Conservation (phyloP, 225 moss, liverwort and hornwort species). For the Antitrichia curtipendula region DNA sequence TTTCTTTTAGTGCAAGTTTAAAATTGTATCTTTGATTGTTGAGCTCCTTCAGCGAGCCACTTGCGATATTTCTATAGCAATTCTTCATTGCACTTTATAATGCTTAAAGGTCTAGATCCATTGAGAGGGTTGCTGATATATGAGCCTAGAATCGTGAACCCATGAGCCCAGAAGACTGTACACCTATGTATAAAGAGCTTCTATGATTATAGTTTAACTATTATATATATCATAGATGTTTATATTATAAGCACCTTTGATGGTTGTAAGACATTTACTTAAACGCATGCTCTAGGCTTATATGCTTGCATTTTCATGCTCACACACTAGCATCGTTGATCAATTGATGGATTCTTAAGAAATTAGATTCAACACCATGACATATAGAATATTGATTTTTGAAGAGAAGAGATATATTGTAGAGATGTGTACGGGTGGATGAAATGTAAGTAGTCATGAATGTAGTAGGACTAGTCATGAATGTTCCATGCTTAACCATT, state of each 20-base stretch:
- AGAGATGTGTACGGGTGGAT: fast-evolving
- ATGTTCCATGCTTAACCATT: neutral
- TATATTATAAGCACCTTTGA: no score
- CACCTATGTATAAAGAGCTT: no score
- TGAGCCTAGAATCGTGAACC: no score
- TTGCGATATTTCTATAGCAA: neutral
- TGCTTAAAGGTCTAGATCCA: neutral
- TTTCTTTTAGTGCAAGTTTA: no score
- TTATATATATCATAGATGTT: no score
- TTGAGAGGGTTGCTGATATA: no score
- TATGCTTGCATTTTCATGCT: no score
- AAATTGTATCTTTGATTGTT: neutral
- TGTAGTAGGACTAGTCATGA: neutral
- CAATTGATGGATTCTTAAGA: neutral
- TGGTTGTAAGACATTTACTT: no score
- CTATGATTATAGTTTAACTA: no score
- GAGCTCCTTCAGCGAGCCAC: neutral
- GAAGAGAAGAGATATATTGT: fast-evolving
- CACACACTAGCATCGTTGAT: no score
- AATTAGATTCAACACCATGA: neutral
- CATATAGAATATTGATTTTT: neutral
- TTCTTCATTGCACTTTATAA: neutral
- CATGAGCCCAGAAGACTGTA: no score
- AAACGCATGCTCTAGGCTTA: no score
- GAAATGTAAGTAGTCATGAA: neutral